phyloP scores from a whole-genome alignment of 2,329 filamentous ascomycete species.

The Cadophora sp. region DNA sequence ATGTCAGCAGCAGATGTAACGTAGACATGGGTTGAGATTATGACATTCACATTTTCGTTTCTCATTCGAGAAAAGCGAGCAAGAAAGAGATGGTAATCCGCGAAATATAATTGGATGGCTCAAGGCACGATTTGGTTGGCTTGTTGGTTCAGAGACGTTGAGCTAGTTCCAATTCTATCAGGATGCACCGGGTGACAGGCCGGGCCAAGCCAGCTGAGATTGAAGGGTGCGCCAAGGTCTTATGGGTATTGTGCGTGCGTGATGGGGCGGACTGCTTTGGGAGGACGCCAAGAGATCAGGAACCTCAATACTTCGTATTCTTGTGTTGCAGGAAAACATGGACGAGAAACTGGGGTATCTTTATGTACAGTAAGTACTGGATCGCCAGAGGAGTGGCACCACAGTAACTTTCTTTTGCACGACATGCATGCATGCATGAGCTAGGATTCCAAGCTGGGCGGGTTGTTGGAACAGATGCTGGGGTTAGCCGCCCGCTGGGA shows the following conservation, averaged over 20 bases:
- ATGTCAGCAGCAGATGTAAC: not conserved
- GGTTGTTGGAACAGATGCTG: too few species aligned
- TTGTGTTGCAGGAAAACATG: not conserved
- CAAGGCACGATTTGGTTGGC: not conserved
- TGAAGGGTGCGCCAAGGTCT: not conserved
- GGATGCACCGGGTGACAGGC: not conserved
- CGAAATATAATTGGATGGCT: not conserved
- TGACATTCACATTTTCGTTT: too few species aligned
- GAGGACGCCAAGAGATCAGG: not conserved
- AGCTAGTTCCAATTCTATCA: slow-evolving; percentile 11
- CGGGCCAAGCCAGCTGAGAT: not conserved
- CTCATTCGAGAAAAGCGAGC: too few species aligned
- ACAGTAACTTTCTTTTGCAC: too few species aligned
- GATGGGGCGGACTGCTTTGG: not conserved
- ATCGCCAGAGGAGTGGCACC: too few species aligned
- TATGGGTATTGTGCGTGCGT: slow-evolving; percentile 19
- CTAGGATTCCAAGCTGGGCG: too few species aligned
- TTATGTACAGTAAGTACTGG: not conserved
- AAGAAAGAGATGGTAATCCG: too few species aligned
- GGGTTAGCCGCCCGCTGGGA: not conserved
- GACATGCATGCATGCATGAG: too few species aligned
- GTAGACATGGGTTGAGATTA: not conserved
- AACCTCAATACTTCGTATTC: not conserved
- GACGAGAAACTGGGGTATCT: not conserved
- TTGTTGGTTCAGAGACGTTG: too few species aligned